Evolutionary conservation across 148 eudicot species (phyloP), one percentile per base, ranked within the genome.

Genomic region (Talinum fruticosum): DNA sequence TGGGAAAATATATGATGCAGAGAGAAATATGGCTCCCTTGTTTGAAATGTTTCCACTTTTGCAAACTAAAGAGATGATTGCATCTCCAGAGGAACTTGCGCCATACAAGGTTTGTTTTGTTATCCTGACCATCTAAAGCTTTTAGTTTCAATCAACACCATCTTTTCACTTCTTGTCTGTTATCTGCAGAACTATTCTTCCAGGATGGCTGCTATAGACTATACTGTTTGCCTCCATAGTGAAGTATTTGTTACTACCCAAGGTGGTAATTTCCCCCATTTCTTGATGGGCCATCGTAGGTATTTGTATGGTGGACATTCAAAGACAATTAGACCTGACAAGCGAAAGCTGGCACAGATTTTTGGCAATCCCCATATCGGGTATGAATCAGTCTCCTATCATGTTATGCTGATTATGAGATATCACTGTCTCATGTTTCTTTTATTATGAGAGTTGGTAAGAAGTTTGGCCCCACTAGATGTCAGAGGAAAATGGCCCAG

Each of bases 171-270:
- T 72, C 1, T 38, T 34, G 18, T 74, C 85, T 57, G 66, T 81
- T 82, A 72, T 75, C 65, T 86, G 67, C 78, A 96, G 99, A 93
- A 93, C 76, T 93, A 80, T 80, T 96, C 99, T 35, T 96, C 99
- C 75, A 88, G 99, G 85, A 91, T 96, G 97, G 99, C 99, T 82
- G 97, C 97, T 44, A 82, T 96, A 78, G 99, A 96, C 85, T 96
- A 93, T 83, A 96, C 99, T 51, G 99, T 96, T 79, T 96, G 97
- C 85, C 93, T 96, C 66, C 94, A 87, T 75, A 96, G 99, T 81
- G 99, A 96, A 84, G 99, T 91, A 36, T 96, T 96, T 86, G 94
- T 96, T 72, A 96, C 97, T 49, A 93, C 99, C 69, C 99, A 96
- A 88, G 99, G 99, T 47, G 99, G 99, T 67, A 96, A 96, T 81